Conservation (phyloP, 2,329 filamentous ascomycete species). For the Xylariaceae sp. region DNA sequence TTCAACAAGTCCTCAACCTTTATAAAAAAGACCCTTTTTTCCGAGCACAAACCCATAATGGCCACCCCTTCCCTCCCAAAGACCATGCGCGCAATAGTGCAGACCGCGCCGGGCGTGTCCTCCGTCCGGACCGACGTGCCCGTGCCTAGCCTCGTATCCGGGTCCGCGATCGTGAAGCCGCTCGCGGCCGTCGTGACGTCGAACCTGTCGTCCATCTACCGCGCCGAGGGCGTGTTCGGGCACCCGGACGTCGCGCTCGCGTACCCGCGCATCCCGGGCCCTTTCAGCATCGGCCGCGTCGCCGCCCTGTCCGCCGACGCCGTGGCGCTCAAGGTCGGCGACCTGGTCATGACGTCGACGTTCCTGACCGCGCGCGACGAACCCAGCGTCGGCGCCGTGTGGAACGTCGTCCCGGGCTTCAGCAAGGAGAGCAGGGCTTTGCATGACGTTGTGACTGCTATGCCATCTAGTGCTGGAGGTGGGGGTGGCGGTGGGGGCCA, state of each 20-base stretch:
- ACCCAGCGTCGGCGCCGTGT: constrained; percentile 3
- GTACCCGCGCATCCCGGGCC: constrained; percentile 4
- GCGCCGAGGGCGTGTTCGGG: too few relatives aligned
- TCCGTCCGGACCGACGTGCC: constrained; percentile 11
- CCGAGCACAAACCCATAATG: too few relatives aligned
- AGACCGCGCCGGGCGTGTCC: constrained; percentile 8
- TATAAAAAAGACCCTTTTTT: too few relatives aligned
- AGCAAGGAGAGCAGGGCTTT: not conserved
- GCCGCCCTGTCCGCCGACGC: constrained; percentile 5
- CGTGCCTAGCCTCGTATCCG: constrained; percentile 6
- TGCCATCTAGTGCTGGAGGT: too few relatives aligned
- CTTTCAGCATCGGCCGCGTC: constrained; percentile 7
- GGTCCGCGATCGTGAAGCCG: constrained; percentile 10
- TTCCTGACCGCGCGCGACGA: constrained; percentile 6
- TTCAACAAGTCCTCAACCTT: not conserved
- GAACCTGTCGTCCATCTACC: constrained; percentile 7
- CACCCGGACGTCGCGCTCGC: constrained; percentile 1
- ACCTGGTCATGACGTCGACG: constrained; percentile 4
- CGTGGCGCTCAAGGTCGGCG: constrained; percentile 1
- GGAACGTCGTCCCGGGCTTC: constrained; percentile 1
- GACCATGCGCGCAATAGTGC: constrained; percentile 13
- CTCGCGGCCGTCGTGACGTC: constrained; percentile 5
- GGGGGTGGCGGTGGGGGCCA: not conserved
- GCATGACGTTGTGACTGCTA: not conserved
- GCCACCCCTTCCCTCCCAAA: constrained; percentile 7